Evolutionary conservation across 345 rosid species (phyloP), one percentile per base, ranked within the genome.

Genomic region (Crucihimalaya himalaica): DNA sequence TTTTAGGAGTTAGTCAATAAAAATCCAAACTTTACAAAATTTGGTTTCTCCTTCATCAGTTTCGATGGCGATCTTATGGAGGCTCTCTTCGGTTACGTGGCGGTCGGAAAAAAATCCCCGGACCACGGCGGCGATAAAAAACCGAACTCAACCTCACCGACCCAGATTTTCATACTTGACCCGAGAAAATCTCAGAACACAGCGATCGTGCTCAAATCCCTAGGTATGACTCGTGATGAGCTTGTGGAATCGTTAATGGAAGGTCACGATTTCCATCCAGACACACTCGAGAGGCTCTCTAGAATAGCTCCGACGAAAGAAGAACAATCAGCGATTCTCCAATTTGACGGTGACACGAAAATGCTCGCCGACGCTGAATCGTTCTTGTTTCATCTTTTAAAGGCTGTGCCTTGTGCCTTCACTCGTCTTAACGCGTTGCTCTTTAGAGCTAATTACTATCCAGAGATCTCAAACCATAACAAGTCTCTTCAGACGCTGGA

Each of bases 61-160:
- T 73, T 89, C 77, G 96, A 94, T 76, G 86, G 76, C 50, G 91
- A 91, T 77, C 85, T 89, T 16, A 91, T 91, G 98, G 97, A 94
- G 64, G 95, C 95, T n/a, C 88, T 94, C 5, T 94, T 94, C 57
- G 97, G 98, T 51, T 86, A 70, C 56, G 86, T 66, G 7, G 85
- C 84, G 11, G 89, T 86, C 8, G 84, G 82, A 15, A 86, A 86
- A 72, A 88, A 77, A 71, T 73, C 93, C 13, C 77, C 86, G 0
- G 67, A 73, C 23, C 32, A 81, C 52, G 70, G 47, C 46, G 31
- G 50, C 1, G 56, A 68, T 12, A 74, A 66, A 0, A 71, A 73
- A 8, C 52, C 52, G 45, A 15, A 27, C 61, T 70, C 67, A 19
- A 10, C 12, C n/a, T 15, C 82, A 40, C 68, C 86, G 15, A 12